Percentiles rank a stretch among this genome's conserved stretches.
Evolutionary conservation across 1,284 basidiomycete genomes (phyloP).

Genomic region (Phaffia rhodozyma): DNA sequence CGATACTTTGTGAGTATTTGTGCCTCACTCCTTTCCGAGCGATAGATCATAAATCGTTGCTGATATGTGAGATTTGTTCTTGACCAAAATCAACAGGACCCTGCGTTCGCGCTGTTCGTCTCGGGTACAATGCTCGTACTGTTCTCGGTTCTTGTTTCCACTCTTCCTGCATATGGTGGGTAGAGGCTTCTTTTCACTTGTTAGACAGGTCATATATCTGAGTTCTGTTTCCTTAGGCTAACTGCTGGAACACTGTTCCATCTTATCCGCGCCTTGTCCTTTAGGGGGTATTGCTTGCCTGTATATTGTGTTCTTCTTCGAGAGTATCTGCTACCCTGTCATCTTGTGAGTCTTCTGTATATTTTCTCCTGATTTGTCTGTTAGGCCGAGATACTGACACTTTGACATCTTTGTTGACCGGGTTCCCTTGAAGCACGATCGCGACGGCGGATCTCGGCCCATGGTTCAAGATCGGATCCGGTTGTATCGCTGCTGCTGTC

Average conservation of each 20-base stretch:
- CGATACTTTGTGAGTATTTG: too few species aligned
- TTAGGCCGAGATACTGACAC: too few species aligned
- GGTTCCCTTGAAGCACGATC: too few species aligned
- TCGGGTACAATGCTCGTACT: conserved; percentile 24
- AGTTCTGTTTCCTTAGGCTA: not conserved
- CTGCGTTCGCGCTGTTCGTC: conserved; percentile 25
- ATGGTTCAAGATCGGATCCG: conserved; percentile 26
- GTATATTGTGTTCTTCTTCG: conserved; percentile 27
- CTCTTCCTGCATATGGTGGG: conserved; percentile 23
- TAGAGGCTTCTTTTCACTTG: conserved; percentile 7
- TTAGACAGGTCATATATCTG: not conserved
- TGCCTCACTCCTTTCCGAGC: too few species aligned
- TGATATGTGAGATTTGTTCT: conserved; percentile 16
- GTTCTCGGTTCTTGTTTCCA: conserved; percentile 25
- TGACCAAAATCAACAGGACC: too few species aligned
- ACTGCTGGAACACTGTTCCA: not conserved
- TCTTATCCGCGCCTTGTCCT: not conserved
- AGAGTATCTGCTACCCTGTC: conserved; percentile 27
- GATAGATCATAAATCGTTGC: not conserved
- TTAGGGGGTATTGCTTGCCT: conserved; percentile 27
- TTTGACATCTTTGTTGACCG: too few species aligned
- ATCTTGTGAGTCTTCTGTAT: conserved; percentile 23
- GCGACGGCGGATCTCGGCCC: conserved; percentile 25
- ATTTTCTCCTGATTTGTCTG: not conserved
- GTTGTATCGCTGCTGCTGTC: conserved; percentile 21